A percentile compares a stretch with the other conserved stretches of the same genome.
phyloP scores from a whole-genome alignment of 352 stramenopile species.

The Globisporangium iwayamae region DNA sequence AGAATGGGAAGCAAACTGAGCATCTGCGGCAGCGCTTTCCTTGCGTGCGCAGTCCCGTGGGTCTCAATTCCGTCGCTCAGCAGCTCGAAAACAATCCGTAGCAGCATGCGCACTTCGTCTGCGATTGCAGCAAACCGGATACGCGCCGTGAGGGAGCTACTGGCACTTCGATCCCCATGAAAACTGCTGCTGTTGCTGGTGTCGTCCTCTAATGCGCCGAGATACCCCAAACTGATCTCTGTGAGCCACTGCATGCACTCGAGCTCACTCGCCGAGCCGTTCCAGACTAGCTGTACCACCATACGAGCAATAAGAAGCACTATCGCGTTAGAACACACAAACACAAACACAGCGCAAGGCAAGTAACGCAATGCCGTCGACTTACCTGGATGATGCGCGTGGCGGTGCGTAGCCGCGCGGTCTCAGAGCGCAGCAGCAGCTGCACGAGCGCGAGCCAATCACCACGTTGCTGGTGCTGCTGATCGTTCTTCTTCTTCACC shows the following conservation, averaged over 20 bases:
- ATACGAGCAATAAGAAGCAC: neutral
- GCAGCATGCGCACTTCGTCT: constrained; percentile 45
- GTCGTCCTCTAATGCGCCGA: constrained; percentile 36
- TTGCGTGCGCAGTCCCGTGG: constrained; percentile 7
- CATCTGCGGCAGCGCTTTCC: constrained; percentile 53
- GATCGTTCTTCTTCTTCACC: constrained; percentile 35
- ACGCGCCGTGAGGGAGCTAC: neutral
- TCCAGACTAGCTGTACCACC: constrained; percentile 33
- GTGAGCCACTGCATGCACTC: constrained; percentile 75
- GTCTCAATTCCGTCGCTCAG: constrained; percentile 42
- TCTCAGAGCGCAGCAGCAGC: constrained; percentile 51
- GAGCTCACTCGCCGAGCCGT: constrained; percentile 52
- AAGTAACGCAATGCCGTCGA: neutral
- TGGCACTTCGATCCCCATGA: neutral
- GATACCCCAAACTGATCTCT: constrained; percentile 69
- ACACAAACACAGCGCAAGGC: neutral
- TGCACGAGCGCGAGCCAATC: constrained; percentile 67
- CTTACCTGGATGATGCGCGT: constrained; percentile 50
- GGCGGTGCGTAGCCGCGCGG: constrained; percentile 47
- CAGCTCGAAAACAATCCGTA: constrained; percentile 56
- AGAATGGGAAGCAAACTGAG: constrained; percentile 60
- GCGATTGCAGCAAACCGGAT: constrained; percentile 22
- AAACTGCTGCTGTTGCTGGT: constrained; percentile 10
- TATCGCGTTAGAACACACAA: neutral
- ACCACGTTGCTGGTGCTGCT: constrained; percentile 31